phyloP scores from a whole-genome alignment of 768 basidiomycete species.

The Sarcomyxa edulis region DNA sequence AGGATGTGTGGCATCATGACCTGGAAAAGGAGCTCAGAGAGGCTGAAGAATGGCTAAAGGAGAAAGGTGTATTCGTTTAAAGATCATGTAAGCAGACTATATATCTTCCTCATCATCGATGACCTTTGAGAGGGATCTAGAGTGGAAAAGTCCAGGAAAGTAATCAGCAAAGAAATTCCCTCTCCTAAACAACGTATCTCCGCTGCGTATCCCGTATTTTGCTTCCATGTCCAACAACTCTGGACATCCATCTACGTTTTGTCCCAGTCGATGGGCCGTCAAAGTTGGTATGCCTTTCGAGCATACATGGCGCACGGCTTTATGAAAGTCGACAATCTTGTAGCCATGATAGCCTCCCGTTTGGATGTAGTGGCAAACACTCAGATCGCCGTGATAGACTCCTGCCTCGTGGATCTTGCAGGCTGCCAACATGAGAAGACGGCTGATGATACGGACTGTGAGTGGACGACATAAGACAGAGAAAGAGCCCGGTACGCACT shows the following conservation, averaged over 20 bases:
- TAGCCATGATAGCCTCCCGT: slow-evolving; percentile 21
- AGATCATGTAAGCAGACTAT: not conserved
- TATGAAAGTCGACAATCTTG: slow-evolving; percentile 32
- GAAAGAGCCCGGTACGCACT: slow-evolving; percentile 18
- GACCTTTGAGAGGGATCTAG: not conserved
- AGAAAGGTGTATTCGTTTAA: slow-evolving; percentile 7
- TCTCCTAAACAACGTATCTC: slow-evolving; percentile 2
- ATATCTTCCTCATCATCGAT: not conserved
- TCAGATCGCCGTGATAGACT: slow-evolving; percentile 27
- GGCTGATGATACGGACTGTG: slow-evolving; percentile 15
- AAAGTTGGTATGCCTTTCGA: slow-evolving; percentile 10
- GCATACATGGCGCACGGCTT: slow-evolving; percentile 25
- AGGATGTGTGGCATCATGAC: slow-evolving; percentile 46
- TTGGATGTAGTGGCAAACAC: slow-evolving; percentile 24
- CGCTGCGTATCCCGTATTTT: slow-evolving; percentile 11
- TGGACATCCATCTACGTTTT: slow-evolving; percentile 10
- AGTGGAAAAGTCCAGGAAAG: not conserved
- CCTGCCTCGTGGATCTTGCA: slow-evolving; percentile 31
- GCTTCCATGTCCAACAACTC: slow-evolving; percentile 18
- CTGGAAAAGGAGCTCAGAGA: slow-evolving; percentile 31
- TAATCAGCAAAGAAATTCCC: not conserved
- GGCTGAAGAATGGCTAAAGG: slow-evolving; percentile 16
- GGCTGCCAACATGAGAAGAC: slow-evolving; percentile 23
- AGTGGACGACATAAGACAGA: not conserved
- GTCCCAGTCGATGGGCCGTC: not conserved